These are phyloP conservation scores for Coniferiporia sulphurascens DNA, from an alignment of 1,284 basidiomycete genomes.

Conservation along the genomic window DNA sequence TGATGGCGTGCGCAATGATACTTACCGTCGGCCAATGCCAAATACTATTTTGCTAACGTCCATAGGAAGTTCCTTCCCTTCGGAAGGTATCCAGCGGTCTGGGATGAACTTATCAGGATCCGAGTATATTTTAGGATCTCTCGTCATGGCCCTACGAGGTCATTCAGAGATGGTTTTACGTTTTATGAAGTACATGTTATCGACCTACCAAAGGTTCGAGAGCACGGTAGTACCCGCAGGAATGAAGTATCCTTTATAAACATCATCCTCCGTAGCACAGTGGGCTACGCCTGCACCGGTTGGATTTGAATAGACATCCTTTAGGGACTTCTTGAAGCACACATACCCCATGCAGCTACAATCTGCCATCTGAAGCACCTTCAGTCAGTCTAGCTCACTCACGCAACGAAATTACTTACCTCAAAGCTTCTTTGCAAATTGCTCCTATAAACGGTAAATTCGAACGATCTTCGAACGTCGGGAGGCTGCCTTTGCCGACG, in stretches of 20 bases:
- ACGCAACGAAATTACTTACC: neutral
- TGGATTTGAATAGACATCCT: neutral
- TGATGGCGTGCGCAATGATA: conserved; percentile 2
- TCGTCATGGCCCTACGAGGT: conserved; percentile 23
- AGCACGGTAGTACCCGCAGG: conserved; percentile 21
- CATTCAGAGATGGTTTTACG: neutral
- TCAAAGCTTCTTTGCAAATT: conserved; percentile 21
- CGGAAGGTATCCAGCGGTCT: conserved; percentile 21
- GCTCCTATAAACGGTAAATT: conserved; percentile 24
- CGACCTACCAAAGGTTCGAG: conserved; percentile 21
- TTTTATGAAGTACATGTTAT: neutral
- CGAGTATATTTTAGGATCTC: conserved; percentile 22
- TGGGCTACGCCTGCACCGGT: conserved; percentile 11
- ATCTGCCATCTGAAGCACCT: neutral
- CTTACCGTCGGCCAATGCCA: conserved; percentile 13
- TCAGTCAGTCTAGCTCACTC: too few species aligned
- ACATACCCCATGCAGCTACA: neutral
- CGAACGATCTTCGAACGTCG: conserved; percentile 21
- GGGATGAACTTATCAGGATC: conserved; percentile 26
- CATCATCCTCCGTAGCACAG: conserved; percentile 16
- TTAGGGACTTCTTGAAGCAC: neutral
- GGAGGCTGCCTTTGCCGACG: conserved; percentile 21
- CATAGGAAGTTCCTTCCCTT: neutral
- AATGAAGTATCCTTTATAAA: conserved; percentile 21
- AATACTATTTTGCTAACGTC: conserved; percentile 5